These are phyloP conservation scores for Pythium utonaiense DNA, from an alignment of 352 stramenopile species.

Conservation along the genomic window DNA sequence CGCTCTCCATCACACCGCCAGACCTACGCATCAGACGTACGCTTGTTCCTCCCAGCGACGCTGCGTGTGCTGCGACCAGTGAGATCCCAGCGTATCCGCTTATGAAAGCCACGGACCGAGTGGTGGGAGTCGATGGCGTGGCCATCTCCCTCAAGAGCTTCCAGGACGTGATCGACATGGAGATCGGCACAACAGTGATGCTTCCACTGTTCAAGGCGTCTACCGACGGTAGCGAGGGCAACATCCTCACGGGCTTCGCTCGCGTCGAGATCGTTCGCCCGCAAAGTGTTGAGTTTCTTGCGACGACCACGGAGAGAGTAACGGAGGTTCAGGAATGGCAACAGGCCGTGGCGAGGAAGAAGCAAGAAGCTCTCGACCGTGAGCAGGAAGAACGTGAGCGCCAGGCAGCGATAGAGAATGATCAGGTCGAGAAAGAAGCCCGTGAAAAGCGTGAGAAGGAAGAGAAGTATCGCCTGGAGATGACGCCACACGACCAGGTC, in stretches of 20 bases:
- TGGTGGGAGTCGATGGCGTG: slow-evolving; percentile 47
- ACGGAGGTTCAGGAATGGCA: slow-evolving; percentile 35
- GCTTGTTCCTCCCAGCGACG: slow-evolving; percentile 9
- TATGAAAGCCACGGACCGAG: slow-evolving; percentile 35
- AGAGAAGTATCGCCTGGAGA: slow-evolving; percentile 44
- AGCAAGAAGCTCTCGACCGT: slow-evolving; percentile 31
- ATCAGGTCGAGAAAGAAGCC: slow-evolving; percentile 27
- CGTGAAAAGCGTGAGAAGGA: slow-evolving; percentile 35
- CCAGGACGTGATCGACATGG: slow-evolving; percentile 39
- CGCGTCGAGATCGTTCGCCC: slow-evolving; percentile 58
- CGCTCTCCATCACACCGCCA: slow-evolving; percentile 13
- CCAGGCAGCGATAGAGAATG: slow-evolving; percentile 30
- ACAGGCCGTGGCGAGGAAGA: slow-evolving; percentile 15
- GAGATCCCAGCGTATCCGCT: slow-evolving; percentile 13
- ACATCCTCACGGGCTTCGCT: slow-evolving; percentile 57
- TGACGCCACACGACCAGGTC: slow-evolving; percentile 48
- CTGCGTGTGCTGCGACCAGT: slow-evolving; percentile 10
- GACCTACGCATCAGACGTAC: slow-evolving; percentile 19
- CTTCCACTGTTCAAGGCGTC: slow-evolving; percentile 47
- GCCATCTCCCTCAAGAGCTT: slow-evolving; percentile 41
- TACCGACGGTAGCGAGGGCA: slow-evolving; percentile 6
- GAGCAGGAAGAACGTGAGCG: slow-evolving; percentile 38
- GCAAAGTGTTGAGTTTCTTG: slow-evolving; percentile 45
- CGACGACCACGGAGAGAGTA: slow-evolving; percentile 29
- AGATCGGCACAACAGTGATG: slow-evolving; percentile 35